A percentile compares a stretch with the other conserved stretches of the same genome.
These are phyloP conservation scores for Candolleomyces aberdarensis DNA, from an alignment of 768 basidiomycete genomes.

Conservation along the genomic window DNA sequence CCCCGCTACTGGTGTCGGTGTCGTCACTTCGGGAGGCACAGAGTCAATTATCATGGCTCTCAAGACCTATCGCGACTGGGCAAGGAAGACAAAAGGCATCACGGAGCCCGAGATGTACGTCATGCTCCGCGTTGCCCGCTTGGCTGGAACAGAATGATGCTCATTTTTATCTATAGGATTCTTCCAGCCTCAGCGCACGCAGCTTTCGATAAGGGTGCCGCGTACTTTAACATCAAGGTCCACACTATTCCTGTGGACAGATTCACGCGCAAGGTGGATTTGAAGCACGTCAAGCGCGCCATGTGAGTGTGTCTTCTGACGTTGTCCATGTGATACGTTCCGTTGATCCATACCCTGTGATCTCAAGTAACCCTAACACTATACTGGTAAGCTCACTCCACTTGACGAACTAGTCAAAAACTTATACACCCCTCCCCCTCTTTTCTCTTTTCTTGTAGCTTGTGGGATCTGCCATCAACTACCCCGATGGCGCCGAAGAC, in stretches of 20 bases:
- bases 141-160: background rate
- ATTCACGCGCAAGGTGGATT: conserved; percentile 71
- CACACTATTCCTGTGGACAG: conserved; percentile 82
- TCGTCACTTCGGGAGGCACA: conserved; percentile 93
- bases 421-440: background rate
- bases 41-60: conserved; percentile 95
- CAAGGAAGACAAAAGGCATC: conserved; percentile 78
- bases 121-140: background rate
- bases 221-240: conserved; percentile 87
- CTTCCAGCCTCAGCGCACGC: conserved; percentile 85
- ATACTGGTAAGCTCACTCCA: conserved; percentile 58
- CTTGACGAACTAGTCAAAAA: background rate
- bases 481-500: conserved; percentile 84
- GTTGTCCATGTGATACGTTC: conserved; percentile 1
- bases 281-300: conserved; percentile 76
- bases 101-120: conserved; percentile 89
- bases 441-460: conserved; percentile 40
- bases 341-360: background rate
- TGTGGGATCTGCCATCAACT: conserved; percentile 84
- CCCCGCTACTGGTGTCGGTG: conserved; percentile 84
- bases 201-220: conserved; percentile 91
- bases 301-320: conserved; percentile 54
- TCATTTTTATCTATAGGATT: conserved; percentile 46
- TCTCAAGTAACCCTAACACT: conserved; percentile 74
- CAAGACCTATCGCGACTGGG: conserved; percentile 95